phyloP scores from a whole-genome alignment of 371 early-diverging fungal genomes.

The Circinella minor region DNA sequence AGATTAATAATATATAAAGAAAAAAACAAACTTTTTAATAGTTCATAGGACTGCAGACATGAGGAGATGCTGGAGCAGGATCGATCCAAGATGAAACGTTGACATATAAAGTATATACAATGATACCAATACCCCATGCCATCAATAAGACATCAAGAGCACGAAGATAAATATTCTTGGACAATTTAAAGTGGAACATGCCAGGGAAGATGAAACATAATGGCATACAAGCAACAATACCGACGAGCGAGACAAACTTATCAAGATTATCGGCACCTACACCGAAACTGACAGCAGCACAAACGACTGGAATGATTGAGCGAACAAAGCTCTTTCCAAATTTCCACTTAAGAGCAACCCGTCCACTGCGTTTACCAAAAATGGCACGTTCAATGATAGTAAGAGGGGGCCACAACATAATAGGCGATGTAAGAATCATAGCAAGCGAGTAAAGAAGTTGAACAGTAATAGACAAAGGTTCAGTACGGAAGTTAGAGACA shows the following conservation, averaged over 20 bases:
- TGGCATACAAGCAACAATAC: conserved; percentile 56
- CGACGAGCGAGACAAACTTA: conserved; percentile 72
- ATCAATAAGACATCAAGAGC: conserved; percentile 46
- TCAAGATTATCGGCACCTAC: conserved; percentile 68
- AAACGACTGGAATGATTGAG: conserved; percentile 46
- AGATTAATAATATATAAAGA: neutral
- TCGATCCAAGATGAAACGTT: conserved; percentile 36
- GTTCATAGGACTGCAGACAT: conserved; percentile 13
- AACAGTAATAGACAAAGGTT: conserved; percentile 52
- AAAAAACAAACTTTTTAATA: conserved; percentile 9
- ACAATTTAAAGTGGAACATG: conserved; percentile 68
- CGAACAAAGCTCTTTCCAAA: conserved; percentile 72
- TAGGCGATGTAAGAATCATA: conserved; percentile 72
- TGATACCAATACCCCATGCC: conserved; percentile 58
- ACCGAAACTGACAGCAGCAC: conserved; percentile 61
- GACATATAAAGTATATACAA: conserved; percentile 49
- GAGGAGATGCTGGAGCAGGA: conserved; percentile 22
- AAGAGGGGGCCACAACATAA: conserved; percentile 76
- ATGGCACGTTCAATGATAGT: conserved; percentile 70
- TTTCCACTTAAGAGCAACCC: conserved; percentile 47
- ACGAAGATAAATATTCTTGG: conserved; percentile 31
- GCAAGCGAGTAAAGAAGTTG: conserved; percentile 76
- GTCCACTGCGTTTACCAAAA: conserved; percentile 45
- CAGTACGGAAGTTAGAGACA: conserved; percentile 66
- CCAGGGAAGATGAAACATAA: conserved; percentile 78